phyloP scores from a whole-genome alignment of 2,329 filamentous ascomycete species.

The Paracoccidioides brasiliensis region DNA sequence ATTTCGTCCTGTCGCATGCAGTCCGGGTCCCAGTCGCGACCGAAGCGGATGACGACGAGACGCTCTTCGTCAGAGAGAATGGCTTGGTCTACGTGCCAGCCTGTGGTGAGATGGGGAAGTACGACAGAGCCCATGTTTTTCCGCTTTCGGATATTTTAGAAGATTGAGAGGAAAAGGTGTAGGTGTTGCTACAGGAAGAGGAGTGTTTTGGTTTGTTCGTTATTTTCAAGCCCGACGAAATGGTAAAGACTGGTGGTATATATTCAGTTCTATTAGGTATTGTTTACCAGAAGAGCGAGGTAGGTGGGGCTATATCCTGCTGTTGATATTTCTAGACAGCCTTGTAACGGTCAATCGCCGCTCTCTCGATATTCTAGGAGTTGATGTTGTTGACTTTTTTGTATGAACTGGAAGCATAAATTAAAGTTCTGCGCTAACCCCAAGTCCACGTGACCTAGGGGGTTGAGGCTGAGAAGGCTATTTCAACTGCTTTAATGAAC shows the following conservation, averaged over 20 bases:
- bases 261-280: not conserved
- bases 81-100: constrained; percentile 97
- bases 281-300: not conserved
- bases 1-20: constrained; percentile 81
- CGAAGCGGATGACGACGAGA: constrained; percentile 86
- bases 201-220: not conserved
- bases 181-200: not conserved
- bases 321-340: not conserved
- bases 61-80: constrained; percentile 86
- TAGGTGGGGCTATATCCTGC: not conserved
- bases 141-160: not conserved
- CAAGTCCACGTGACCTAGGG: not conserved
- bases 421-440: constrained; percentile 5
- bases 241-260: not conserved
- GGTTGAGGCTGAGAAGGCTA: not conserved
- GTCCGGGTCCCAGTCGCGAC: constrained; percentile 71
- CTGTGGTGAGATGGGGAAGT: constrained; percentile 77
- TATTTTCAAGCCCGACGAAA: not conserved
- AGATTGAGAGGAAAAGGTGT: not conserved
- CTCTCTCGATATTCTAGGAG: not conserved
- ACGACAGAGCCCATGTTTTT: constrained; percentile 65
- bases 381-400: not conserved
- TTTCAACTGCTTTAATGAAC: not conserved
- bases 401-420: not conserved
- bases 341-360: not conserved